phyloP scores from a whole-genome alignment of 495 filamentous ascomycete genomes.

The Neurospora sp. region DNA sequence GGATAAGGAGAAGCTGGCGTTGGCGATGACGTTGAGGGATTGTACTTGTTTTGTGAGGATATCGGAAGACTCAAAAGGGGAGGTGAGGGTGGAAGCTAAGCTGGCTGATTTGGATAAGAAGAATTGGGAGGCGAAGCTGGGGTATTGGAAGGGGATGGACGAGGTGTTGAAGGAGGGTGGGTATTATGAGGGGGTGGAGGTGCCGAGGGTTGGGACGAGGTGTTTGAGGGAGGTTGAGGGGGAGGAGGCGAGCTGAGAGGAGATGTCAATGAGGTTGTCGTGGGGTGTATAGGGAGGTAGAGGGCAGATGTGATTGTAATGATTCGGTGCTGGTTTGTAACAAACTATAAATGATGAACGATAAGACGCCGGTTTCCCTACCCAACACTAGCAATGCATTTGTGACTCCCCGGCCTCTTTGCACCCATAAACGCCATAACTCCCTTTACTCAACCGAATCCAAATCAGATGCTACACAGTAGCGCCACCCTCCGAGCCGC shows the following conservation, averaged over 20 bases:
- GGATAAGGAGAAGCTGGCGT: constrained; percentile 23
- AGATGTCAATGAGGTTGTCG: neutral
- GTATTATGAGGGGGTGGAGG: constrained; percentile 58
- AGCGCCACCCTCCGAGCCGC: neutral
- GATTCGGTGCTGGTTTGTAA: neutral
- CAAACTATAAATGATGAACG: neutral
- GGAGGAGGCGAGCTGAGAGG: neutral
- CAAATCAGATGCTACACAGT: neutral
- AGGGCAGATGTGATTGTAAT: neutral
- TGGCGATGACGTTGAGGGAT: constrained; percentile 83
- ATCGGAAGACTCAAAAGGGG: constrained; percentile 19
- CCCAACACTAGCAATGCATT: neutral
- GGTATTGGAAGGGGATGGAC: constrained; percentile 66
- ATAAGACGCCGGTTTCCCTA: neutral
- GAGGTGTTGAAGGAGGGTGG: constrained; percentile 52
- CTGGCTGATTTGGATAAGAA: constrained; percentile 88
- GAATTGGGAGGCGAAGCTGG: constrained; percentile 54
- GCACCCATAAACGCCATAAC: neutral
- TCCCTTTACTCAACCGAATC: neutral
- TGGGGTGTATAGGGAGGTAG: neutral
- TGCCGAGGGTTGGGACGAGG: constrained; percentile 11
- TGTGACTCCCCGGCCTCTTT: neutral
- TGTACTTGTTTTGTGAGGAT: constrained; percentile 75
- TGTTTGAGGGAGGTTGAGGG: constrained; percentile 13
- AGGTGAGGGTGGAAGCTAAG: constrained; percentile 50